These are phyloP conservation scores for Solanum rostratum DNA, from an alignment of 257 asterid genomes.

Conservation along the genomic window DNA sequence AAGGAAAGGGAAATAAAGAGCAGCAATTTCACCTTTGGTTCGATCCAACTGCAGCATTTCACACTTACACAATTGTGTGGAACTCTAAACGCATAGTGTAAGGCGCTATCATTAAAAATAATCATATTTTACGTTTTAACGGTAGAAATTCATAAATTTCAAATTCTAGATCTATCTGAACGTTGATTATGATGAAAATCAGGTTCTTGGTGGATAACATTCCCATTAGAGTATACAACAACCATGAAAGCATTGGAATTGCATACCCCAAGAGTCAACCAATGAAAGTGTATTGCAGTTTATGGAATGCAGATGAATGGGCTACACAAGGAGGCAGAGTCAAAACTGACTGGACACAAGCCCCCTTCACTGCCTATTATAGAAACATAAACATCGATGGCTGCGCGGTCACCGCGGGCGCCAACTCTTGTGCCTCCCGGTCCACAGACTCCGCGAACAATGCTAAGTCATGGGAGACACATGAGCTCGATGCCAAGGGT, in stretches of 20 bases:
- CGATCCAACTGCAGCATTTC: slow-evolving; percentile 45
- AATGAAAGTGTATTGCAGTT: slow-evolving; percentile 40
- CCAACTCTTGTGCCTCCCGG: slow-evolving; percentile 8
- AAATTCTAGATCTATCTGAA: background rate
- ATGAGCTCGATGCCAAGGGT: slow-evolving; percentile 28
- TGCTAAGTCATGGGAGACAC: slow-evolving; percentile 33
- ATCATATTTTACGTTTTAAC: too few species aligned
- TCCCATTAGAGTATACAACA: slow-evolving; percentile 53
- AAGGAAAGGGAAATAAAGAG: slow-evolving; percentile 41
- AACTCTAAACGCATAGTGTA: slow-evolving; percentile 43
- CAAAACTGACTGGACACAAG: slow-evolving; percentile 49
- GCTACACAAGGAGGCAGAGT: slow-evolving; percentile 64
- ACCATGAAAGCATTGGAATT: slow-evolving; percentile 24
- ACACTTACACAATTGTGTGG: slow-evolving; percentile 55
- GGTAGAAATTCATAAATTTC: background rate
- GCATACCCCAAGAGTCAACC: slow-evolving; percentile 43
- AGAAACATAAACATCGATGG: slow-evolving; percentile 21
- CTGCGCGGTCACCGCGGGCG: slow-evolving; percentile 4
- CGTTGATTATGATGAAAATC: background rate
- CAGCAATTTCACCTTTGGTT: slow-evolving; percentile 68
- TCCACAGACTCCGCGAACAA: background rate
- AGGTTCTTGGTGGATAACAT: slow-evolving; percentile 49
- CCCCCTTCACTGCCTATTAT: slow-evolving; percentile 44
- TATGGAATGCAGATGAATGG: slow-evolving; percentile 69
- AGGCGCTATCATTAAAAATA: background rate